Base-by-base conservation (phyloP, 345 rosid species). In the Turnera subulata region DNA sequence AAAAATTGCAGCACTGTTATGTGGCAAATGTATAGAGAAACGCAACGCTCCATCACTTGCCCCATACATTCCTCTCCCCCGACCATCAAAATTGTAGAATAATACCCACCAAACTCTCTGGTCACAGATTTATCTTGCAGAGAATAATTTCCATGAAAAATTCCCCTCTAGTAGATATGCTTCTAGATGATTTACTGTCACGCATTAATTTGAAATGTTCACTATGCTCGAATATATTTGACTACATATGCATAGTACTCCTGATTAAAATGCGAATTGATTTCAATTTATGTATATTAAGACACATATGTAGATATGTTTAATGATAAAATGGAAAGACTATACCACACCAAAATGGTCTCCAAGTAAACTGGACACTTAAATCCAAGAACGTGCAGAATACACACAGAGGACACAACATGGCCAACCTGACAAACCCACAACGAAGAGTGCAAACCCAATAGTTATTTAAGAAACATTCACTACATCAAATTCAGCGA, bases 41-140 rank as follows among this genome's bases (percentile, higher is more conserved):
- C 68, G 68, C 68, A 63, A 71, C 21, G 18, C 67, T 61, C 81
- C 84, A 76, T 73, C 60, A 65, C 84, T 68, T 68, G 71, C 75
- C 75, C 79, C 78, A 61, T 65, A 68, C 79, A 71, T 60, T 59
- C 69, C 60, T 62, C 73, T 59, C 74, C 80, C 69, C 65, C 50
- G 39, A 3, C 37, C 57, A 8, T 35, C 26, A 0, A 26, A 16
- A 11, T 39, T 9, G 24, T 3, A 6, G 26, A 19, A 6, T 21
- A 18, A 37, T 17, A 37, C 21, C 42, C 57, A 57, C 17, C 53
- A 54, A 63, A 21, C 46, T 44, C 2, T 9, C 48, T 44, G 7
- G 7, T n/a, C 9, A 2, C 48, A 2, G 3, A 44, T 12, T 44
- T 2, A 40, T 12, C 2, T 40, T 3, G 11, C 13, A 40, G 3